A percentile compares a stretch with the other conserved stretches of the same genome.
Evolutionary conservation across 805 yeast genomes (phyloP).

Genomic region (Candida railenensis): DNA sequence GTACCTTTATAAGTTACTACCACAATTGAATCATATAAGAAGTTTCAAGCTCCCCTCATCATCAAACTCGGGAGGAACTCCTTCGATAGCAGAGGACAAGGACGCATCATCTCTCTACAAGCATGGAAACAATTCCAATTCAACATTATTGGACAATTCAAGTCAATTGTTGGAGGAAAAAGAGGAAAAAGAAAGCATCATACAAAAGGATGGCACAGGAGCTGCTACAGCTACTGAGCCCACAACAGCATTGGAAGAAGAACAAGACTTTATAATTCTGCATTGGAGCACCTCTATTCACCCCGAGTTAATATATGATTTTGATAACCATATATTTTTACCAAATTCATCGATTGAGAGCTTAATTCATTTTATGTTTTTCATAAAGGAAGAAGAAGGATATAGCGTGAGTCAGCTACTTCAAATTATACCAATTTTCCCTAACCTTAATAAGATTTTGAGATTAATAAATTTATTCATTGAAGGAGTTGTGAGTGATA

Average conservation of each 20-base stretch:
- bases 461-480: slow-evolving; percentile 13
- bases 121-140: slow-evolving; percentile 14
- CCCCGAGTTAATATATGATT: slow-evolving; percentile 45
- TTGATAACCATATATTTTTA: slow-evolving; percentile 34
- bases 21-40: slow-evolving; percentile 27
- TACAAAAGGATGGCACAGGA: slow-evolving; percentile 1
- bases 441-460: slow-evolving; percentile 30
- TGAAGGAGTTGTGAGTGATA: slow-evolving; percentile 1
- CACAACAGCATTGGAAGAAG: background rate
- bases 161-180: background rate
- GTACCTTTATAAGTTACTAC: slow-evolving; percentile 58
- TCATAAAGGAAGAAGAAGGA: slow-evolving; percentile 16
- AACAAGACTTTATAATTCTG: background rate
- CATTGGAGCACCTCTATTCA: slow-evolving; percentile 31
- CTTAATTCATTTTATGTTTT: slow-evolving; percentile 69
- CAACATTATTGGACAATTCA: slow-evolving; percentile 1
- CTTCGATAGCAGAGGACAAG: background rate
- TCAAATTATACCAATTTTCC: slow-evolving; percentile 33
- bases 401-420: slow-evolving; percentile 17
- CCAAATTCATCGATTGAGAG: slow-evolving; percentile 66
- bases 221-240: background rate
- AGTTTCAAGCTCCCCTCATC: slow-evolving; percentile 2
- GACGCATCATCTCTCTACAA: slow-evolving; percentile 10
- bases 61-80: background rate
- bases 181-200: background rate